Evolutionary conservation across 2,329 filamentous ascomycete genomes (phyloP).

Genomic region (Penicillium freii): DNA sequence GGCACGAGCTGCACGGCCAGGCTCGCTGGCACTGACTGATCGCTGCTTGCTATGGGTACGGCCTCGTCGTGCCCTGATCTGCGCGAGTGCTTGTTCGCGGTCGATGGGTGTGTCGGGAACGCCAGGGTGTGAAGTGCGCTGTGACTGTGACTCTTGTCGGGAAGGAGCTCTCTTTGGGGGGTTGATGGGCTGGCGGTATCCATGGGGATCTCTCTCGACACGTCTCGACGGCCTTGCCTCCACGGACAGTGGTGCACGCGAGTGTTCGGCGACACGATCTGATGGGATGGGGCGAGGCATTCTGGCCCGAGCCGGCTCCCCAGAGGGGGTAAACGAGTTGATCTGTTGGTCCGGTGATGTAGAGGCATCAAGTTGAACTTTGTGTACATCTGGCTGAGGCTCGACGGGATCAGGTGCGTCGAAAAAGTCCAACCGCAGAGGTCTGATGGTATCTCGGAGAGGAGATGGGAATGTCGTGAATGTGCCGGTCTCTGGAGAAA

Average conservation of each 20-base stretch:
- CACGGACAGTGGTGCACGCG: background rate
- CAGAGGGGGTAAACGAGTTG: slow-evolving; percentile 18
- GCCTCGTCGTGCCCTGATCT: slow-evolving; percentile 49
- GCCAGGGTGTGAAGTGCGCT: slow-evolving; percentile 23
- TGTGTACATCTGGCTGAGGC: slow-evolving; percentile 5
- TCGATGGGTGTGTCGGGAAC: slow-evolving; percentile 46
- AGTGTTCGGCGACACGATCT: background rate
- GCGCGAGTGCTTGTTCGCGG: slow-evolving; percentile 50
- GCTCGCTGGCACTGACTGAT: slow-evolving; percentile 42
- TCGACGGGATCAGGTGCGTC: slow-evolving; percentile 11
- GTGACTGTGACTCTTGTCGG: slow-evolving; percentile 27
- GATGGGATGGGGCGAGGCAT: background rate
- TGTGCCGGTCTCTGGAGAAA: slow-evolving; percentile 46
- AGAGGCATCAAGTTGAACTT: slow-evolving; percentile 7
- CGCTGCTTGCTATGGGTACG: slow-evolving; percentile 45
- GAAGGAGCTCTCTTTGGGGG: slow-evolving; percentile 35
- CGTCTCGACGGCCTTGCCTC: slow-evolving; percentile 14
- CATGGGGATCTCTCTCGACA: slow-evolving; percentile 17
- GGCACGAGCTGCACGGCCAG: slow-evolving; percentile 28
- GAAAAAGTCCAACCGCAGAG: slow-evolving; percentile 20
- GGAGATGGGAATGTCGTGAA: slow-evolving; percentile 44
- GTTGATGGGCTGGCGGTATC: slow-evolving; percentile 13
- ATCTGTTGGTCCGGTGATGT: slow-evolving; percentile 8
- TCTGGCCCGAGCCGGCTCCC: slow-evolving; percentile 9
- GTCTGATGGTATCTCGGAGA: slow-evolving; percentile 28